A percentile compares a stretch with the other conserved stretches of the same genome.
These are phyloP conservation scores for Ascochyta rabiei DNA, from an alignment of 2,329 filamentous ascomycete species.

Conservation along the genomic window DNA sequence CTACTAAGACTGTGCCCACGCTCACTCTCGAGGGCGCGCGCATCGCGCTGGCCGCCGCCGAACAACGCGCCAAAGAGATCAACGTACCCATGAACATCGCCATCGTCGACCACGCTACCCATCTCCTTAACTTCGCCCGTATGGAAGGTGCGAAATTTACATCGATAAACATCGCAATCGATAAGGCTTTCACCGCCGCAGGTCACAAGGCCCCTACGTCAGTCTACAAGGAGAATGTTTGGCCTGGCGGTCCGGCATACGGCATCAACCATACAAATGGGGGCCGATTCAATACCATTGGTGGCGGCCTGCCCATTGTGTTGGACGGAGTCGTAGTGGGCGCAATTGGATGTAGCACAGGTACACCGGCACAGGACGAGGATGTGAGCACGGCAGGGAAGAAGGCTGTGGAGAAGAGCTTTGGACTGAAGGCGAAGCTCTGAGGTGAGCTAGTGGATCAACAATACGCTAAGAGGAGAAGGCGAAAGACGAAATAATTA, in stretches of 20 bases:
- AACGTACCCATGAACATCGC: conserved; percentile 57
- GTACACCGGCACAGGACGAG: conserved; percentile 61
- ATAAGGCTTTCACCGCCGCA: conserved; percentile 64
- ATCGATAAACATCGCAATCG: conserved; percentile 67
- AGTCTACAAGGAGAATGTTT: conserved; percentile 60
- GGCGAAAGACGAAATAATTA: no score
- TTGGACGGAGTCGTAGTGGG: conserved; percentile 57
- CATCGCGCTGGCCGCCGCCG: conserved; percentile 44
- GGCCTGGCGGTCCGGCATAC: conserved; percentile 60
- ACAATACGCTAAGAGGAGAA: not conserved
- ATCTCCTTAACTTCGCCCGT: conserved; percentile 55
- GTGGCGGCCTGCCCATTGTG: conserved; percentile 59
- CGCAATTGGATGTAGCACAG: conserved; percentile 61
- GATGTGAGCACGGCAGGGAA: conserved; percentile 60
- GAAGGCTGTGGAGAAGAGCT: conserved; percentile 53
- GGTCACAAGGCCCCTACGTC: conserved; percentile 60
- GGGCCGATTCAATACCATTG: conserved; percentile 61
- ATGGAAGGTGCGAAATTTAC: conserved; percentile 57
- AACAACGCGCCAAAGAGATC: conserved; percentile 45
- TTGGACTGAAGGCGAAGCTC: conserved; percentile 48
- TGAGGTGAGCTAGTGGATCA: conserved; percentile 24
- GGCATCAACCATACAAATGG: conserved; percentile 60
- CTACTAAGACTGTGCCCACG: conserved; percentile 37
- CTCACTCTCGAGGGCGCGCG: conserved; percentile 47
- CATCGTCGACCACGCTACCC: conserved; percentile 53